A percentile compares a stretch with the other conserved stretches of the same genome.
phyloP scores from a whole-genome alignment of 2,329 filamentous ascomycete genomes.

The Cryphonectria radicalis region DNA sequence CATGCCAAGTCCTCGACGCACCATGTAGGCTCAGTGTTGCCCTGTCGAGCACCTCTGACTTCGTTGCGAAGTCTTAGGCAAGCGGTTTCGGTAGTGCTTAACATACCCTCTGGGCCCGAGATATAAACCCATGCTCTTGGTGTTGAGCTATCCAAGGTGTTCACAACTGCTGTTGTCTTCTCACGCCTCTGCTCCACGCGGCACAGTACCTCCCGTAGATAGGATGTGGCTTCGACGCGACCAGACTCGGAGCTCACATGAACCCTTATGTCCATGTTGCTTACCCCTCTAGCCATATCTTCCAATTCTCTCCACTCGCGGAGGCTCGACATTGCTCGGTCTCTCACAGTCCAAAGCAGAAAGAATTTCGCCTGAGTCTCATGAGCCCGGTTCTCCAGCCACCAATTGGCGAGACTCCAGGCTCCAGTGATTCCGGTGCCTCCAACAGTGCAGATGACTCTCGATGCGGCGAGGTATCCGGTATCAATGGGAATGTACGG shows the following conservation, averaged over 20 bases:
- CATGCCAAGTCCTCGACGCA: background rate
- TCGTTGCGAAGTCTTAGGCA: conserved; percentile 5
- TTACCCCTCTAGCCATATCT: background rate
- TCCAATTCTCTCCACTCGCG: conserved; percentile 16
- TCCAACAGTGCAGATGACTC: conserved; percentile 18
- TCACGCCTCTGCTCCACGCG: too few relatives aligned
- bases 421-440: conserved; percentile 17
- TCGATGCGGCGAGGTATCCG: conserved; percentile 8
- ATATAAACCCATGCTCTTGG: conserved; percentile 22
- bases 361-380: conserved; percentile 6
- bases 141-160: background rate
- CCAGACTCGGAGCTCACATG: conserved; percentile 24
- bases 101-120: conserved; percentile 17
- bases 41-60: background rate
- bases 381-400: conserved; percentile 7
- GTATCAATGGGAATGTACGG: conserved; percentile 15
- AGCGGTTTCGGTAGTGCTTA: conserved; percentile 12
- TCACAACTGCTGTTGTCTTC: background rate
- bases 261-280: conserved; percentile 12
- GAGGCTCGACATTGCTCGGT: background rate
- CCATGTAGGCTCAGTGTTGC: background rate
- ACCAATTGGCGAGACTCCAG: conserved; percentile 20
- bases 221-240: conserved; percentile 5
- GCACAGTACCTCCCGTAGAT: background rate
- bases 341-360: conserved; percentile 20